These are phyloP conservation scores for Saccharomycopsis sp. DNA, from an alignment of 805 yeast genomes.

Conservation along the genomic window DNA sequence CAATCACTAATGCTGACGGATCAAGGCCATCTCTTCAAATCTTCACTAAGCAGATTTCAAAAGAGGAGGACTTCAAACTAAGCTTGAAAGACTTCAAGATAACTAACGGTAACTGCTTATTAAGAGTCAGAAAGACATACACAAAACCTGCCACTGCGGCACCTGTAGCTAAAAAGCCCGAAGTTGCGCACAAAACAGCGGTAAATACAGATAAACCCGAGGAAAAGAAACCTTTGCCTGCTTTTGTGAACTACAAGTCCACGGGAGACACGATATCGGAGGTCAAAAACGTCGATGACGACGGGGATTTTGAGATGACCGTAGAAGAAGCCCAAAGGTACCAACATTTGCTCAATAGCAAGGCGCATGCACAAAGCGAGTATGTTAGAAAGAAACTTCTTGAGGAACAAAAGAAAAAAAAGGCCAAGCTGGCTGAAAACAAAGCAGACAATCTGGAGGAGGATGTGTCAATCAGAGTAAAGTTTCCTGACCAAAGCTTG, in stretches of 20 bases:
- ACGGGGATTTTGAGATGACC: constrained; percentile 28
- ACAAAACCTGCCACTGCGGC: neutral
- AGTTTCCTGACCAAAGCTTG: constrained; percentile 30
- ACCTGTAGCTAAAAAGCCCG: neutral
- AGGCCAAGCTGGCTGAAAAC: constrained; percentile 14
- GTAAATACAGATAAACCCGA: neutral
- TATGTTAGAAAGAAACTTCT: constrained; percentile 21
- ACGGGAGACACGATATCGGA: constrained; percentile 5
- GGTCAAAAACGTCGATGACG: constrained; percentile 22
- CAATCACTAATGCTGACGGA: constrained; percentile 13
- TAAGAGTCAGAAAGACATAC: constrained; percentile 26
- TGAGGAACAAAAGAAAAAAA: constrained; percentile 3
- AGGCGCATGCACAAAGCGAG: constrained; percentile 23
- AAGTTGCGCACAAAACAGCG: neutral
- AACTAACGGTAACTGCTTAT: constrained; percentile 25
- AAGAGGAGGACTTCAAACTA: constrained; percentile 21
- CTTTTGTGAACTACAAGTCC: constrained; percentile 6
- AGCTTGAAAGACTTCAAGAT: constrained; percentile 26
- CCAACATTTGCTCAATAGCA: constrained; percentile 28
- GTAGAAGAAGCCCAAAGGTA: constrained; percentile 31
- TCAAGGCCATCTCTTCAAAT: neutral
- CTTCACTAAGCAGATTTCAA: neutral
- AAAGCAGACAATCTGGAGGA: constrained; percentile 21
- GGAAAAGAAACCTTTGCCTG: neutral
- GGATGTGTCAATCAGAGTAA: constrained; percentile 27